A percentile compares a stretch with the other conserved stretches of the same genome.
phyloP scores from a whole-genome alignment of 2,329 filamentous ascomycete species.

The Venturia nashicola region DNA sequence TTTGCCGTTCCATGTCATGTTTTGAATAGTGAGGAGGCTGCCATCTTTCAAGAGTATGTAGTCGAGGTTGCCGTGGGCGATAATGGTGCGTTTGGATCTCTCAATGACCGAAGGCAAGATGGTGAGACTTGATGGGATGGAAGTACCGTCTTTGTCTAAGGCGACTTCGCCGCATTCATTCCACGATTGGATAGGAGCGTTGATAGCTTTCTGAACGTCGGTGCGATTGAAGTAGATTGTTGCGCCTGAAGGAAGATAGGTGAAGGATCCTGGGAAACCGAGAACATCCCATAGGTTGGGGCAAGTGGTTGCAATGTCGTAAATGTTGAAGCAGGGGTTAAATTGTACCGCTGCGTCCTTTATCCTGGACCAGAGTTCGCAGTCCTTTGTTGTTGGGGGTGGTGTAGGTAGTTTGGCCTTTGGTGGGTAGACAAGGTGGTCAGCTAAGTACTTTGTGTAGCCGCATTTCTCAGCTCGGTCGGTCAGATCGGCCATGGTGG shows the following conservation, averaged over 20 bases:
- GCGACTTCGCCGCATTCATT: slow-evolving; percentile 41
- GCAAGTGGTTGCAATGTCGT: slow-evolving; percentile 13
- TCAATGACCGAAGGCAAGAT: slow-evolving; percentile 63
- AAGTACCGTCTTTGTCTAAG: slow-evolving; percentile 21
- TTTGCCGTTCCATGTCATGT: slow-evolving; percentile 66
- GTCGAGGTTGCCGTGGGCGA: slow-evolving; percentile 61
- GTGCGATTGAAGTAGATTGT: slow-evolving; percentile 30
- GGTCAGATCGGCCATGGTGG: slow-evolving; percentile 41
- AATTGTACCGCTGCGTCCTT: slow-evolving; percentile 27
- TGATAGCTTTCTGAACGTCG: slow-evolving; percentile 55
- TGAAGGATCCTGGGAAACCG: slow-evolving; percentile 52
- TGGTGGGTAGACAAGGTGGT: slow-evolving; percentile 58
- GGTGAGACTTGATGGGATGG: slow-evolving; percentile 32
- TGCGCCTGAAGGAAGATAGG: slow-evolving; percentile 50
- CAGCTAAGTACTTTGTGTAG: slow-evolving; percentile 46
- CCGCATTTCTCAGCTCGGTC: slow-evolving; percentile 45
- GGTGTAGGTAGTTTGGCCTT: slow-evolving; percentile 43
- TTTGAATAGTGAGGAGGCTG: slow-evolving; percentile 60
- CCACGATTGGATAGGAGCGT: slow-evolving; percentile 49
- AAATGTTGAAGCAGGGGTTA: slow-evolving; percentile 13
- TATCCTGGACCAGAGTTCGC: slow-evolving; percentile 47
- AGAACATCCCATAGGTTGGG: slow-evolving; percentile 13
- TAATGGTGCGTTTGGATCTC: slow-evolving; percentile 54
- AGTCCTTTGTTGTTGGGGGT: slow-evolving; percentile 38
- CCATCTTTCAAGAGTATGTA: slow-evolving; percentile 57